phyloP scores from a whole-genome alignment of 2,329 filamentous ascomycete species.

The Pestalotiopsis sp. region DNA sequence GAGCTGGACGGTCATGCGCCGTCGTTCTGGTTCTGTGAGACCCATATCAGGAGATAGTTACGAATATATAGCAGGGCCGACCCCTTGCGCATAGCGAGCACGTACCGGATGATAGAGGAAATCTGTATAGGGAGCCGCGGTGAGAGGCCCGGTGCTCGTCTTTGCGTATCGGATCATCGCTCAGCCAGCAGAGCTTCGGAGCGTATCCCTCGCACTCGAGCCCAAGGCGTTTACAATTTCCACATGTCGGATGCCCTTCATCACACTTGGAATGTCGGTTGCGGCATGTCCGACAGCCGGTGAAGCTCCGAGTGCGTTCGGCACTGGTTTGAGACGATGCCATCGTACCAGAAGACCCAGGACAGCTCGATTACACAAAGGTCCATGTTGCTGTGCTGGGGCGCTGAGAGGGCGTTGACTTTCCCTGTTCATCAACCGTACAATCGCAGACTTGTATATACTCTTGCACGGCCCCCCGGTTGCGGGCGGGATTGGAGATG shows the following conservation, averaged over 20 bases:
- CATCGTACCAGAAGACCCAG: background rate
- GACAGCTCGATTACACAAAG: background rate
- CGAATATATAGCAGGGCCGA: background rate
- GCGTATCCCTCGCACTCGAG: conserved; percentile 43
- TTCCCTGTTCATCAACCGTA: background rate
- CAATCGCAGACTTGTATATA: background rate
- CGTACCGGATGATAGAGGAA: conserved; percentile 41
- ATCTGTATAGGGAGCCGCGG: conserved; percentile 36
- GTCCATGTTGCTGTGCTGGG: background rate
- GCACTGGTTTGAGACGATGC: background rate
- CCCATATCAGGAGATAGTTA: background rate
- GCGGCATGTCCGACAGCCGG: conserved; percentile 37
- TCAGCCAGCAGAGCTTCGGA: conserved; percentile 35
- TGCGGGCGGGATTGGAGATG: background rate
- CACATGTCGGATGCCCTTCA: conserved; percentile 42
- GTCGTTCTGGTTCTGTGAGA: conserved; percentile 30
- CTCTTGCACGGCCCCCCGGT: background rate
- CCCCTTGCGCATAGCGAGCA: background rate
- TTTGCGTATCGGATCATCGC: conserved; percentile 19
- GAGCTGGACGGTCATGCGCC: conserved; percentile 37
- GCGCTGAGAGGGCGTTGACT: background rate
- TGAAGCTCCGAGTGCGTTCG: conserved; percentile 29
- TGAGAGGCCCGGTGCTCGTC: conserved; percentile 21
- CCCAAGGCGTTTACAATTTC: conserved; percentile 37
- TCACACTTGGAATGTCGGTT: conserved; percentile 49